Conservation (phyloP, 192 early-diverging fungal genomes). For the Backusella westeae region DNA sequence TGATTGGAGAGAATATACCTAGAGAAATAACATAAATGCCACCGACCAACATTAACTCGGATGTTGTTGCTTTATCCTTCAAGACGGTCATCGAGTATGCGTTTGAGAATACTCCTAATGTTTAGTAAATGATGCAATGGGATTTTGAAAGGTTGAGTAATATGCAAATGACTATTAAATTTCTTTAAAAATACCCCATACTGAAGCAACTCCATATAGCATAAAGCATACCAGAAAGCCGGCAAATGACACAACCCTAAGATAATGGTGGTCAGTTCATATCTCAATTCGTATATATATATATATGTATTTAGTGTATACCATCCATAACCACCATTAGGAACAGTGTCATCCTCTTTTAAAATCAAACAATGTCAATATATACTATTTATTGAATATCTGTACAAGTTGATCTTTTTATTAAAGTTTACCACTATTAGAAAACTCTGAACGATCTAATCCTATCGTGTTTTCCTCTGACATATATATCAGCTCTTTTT, state of each 20-base stretch:
- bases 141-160: background rate
- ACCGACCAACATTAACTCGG: constrained; percentile 10
- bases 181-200: background rate
- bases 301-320: background rate
- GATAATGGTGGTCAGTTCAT: background rate
- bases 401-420: background rate
- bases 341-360: background rate
- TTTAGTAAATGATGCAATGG: background rate
- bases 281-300: background rate
- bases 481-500: background rate
- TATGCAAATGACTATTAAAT: background rate
- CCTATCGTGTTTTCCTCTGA: background rate
- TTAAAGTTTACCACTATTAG: background rate
- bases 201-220: background rate
- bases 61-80: background rate
- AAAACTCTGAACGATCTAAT: background rate
- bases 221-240: background rate
- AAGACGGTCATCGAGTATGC: background rate
- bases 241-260: background rate
- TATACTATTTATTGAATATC: background rate
- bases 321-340: background rate
- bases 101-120: constrained; percentile 17
- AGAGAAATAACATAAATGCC: background rate
- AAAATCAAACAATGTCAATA: background rate
- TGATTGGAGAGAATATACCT: constrained; percentile 8